Base-by-base conservation (phyloP, 139 green algal genomes). In the Chlorella vulgaris region DNA sequence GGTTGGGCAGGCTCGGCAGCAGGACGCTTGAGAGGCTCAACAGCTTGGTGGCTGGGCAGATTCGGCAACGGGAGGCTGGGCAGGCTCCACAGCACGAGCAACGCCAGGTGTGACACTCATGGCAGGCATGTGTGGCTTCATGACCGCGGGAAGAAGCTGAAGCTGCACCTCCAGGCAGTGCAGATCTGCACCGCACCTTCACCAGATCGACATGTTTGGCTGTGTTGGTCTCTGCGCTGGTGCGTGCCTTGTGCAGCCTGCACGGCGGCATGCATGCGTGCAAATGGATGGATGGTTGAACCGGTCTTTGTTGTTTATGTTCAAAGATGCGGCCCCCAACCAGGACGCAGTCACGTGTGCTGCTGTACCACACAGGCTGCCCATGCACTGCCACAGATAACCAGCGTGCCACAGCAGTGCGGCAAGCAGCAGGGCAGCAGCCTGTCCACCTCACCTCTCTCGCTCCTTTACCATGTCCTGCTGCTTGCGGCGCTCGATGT, bases 221-320 rank as follows among this genome's bases (percentile, higher is more conserved):
- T 0, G 92, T 96, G 2, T 91, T 87, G 82, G 89, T 91, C 87
- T 98, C 94, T 1, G 94, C 95, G 81, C 7, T 76, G 15, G 88
- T 91, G 26, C 93, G 89, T 28, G 96, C 88, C 88, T 97, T 97
- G 88, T 91, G 94, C 18, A 98, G 90, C 26, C 97, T 90, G 83
- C 76, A 81, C 50, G 50, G 6, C 26, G 19, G 3, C 24, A 39
- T 3, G 38, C 3, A 35, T 10, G 69, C 28, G n/a, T 29, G 42
- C 7, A 28, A 42, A 28, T 67, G 24, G n/a, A n/a, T n/a, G n/a
- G n/a, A n/a, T n/a, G n/a, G n/a, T n/a, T n/a, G n/a, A n/a, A n/a
- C n/a, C n/a, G n/a, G n/a, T n/a, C n/a, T n/a, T n/a, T n/a, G n/a
- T n/a, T n/a, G n/a, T n/a, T 24, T 65, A 24, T 29, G 58, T 55